phyloP scores from a whole-genome alignment of 2,329 filamentous ascomycete species.

The Parastagonospora nodorum region DNA sequence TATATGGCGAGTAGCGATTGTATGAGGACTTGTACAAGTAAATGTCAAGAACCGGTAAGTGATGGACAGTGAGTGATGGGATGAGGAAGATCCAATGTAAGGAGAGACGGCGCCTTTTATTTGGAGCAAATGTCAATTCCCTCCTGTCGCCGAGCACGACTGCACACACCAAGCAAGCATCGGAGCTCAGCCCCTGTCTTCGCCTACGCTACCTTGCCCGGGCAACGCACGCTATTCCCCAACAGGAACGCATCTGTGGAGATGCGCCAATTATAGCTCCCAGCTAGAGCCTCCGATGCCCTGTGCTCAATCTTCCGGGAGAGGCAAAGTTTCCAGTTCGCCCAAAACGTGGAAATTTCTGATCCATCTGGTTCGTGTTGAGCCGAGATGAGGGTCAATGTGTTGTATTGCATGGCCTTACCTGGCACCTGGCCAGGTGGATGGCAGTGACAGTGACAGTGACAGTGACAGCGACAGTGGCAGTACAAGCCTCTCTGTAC shows the following conservation, averaged over 20 bases:
- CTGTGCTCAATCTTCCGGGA: slow-evolving; percentile 4
- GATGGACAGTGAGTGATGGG: slow-evolving; percentile 13
- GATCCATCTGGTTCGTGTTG: slow-evolving; percentile 12
- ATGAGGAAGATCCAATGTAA: slow-evolving; percentile 2
- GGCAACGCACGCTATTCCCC: slow-evolving; percentile 24
- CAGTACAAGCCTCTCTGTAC: no score
- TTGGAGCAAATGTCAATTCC: slow-evolving; percentile 8
- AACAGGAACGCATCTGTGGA: neutral
- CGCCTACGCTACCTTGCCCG: slow-evolving; percentile 27
- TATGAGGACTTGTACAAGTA: slow-evolving; percentile 12
- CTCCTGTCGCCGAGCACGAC: slow-evolving; percentile 2
- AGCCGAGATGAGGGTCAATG: slow-evolving; percentile 1
- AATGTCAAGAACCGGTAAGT: slow-evolving; percentile 15
- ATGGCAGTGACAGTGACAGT: neutral
- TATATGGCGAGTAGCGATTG: slow-evolving; percentile 12
- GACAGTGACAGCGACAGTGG: neutral
- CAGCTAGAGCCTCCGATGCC: slow-evolving; percentile 7
- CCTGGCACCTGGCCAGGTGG: neutral
- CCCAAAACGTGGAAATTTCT: slow-evolving; percentile 9
- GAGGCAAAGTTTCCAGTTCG: neutral
- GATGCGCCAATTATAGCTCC: slow-evolving; percentile 19
- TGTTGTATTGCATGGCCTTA: neutral
- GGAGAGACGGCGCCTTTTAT: slow-evolving; percentile 22
- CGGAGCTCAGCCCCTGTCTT: slow-evolving; percentile 18
- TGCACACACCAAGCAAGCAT: slow-evolving; percentile 11